Evolutionary conservation across 306 rosid species (phyloP).

Genomic region (Casuarina equisetifolia): DNA sequence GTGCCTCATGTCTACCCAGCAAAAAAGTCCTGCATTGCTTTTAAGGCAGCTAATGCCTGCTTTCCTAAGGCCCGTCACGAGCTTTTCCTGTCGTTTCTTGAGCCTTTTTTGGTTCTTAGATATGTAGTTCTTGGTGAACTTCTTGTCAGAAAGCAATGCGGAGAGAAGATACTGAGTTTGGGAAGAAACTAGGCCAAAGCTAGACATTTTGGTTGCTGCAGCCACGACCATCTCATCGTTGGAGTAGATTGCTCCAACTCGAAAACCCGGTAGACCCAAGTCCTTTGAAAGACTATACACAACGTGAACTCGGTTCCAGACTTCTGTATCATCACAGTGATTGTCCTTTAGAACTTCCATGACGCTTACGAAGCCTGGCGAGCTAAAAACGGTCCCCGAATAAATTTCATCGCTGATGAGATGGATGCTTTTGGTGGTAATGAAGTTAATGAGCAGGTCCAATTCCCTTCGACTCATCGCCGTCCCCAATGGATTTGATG

Average conservation of each 20-base stretch:
- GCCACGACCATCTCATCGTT: constrained; percentile 56
- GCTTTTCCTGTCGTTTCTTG: constrained; percentile 48
- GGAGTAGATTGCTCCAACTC: constrained; percentile 80
- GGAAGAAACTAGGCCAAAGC: constrained; percentile 79
- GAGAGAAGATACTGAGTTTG: constrained; percentile 82
- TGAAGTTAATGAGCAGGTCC: constrained; percentile 58
- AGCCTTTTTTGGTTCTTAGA: constrained; percentile 66
- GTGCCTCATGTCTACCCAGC: constrained; percentile 86
- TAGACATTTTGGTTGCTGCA: constrained; percentile 84
- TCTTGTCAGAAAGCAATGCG: constrained; percentile 69
- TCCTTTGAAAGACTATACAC: constrained; percentile 87
- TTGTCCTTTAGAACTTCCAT: constrained; percentile 66
- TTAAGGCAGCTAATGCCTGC: constrained; percentile 58
- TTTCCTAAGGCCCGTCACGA: constrained; percentile 49
- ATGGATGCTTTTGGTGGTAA: constrained; percentile 59
- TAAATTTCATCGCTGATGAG: constrained; percentile 86
- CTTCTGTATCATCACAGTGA: constrained; percentile 12
- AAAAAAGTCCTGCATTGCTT: constrained; percentile 76
- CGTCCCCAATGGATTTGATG: constrained; percentile 83
- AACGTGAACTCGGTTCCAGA: constrained; percentile 57
- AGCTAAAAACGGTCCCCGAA: constrained; percentile 73
- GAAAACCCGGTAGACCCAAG: constrained; percentile 84
- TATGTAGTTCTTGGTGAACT: constrained; percentile 59
- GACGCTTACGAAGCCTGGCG: constrained; percentile 63
- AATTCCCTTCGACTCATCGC: constrained; percentile 52